Percentiles rank a stretch among this genome's conserved stretches.
Conservation (phyloP, 768 basidiomycete species). For the Tubosaeta sp. region DNA sequence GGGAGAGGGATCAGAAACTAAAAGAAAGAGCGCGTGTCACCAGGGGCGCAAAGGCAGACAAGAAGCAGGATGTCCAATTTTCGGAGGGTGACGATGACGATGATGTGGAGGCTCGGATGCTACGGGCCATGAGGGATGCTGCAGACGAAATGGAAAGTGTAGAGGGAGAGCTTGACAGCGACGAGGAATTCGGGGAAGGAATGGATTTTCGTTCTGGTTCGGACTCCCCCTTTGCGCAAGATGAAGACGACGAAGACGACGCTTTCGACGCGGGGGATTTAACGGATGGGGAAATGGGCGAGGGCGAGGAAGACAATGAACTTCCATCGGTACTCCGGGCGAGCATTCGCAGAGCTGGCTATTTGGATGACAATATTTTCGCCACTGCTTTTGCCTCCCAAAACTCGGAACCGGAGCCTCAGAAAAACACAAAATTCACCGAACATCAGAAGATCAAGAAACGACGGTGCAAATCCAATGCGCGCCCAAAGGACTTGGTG, state of each 20-base stretch:
- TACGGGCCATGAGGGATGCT: slow-evolving; percentile 29
- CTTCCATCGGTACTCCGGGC: neutral
- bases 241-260: slow-evolving; percentile 12
- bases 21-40: slow-evolving; percentile 43
- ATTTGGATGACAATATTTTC: slow-evolving; percentile 68
- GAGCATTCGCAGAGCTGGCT: slow-evolving; percentile 33
- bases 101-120: slow-evolving; percentile 22
- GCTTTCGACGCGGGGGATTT: slow-evolving; percentile 10
- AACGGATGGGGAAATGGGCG: slow-evolving; percentile 18
- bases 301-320: slow-evolving; percentile 8
- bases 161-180: slow-evolving; percentile 17
- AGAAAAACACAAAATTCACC: slow-evolving; percentile 22
- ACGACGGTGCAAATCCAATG: slow-evolving; percentile 31
- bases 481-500: slow-evolving; percentile 45
- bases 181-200: neutral
- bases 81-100: slow-evolving; percentile 19
- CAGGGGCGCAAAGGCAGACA: slow-evolving; percentile 4
- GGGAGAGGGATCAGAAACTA: slow-evolving; percentile 43
- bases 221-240: slow-evolving; percentile 11
- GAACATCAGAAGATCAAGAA: slow-evolving; percentile 21
- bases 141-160: slow-evolving; percentile 16
- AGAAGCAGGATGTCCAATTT: slow-evolving; percentile 9
- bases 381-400: slow-evolving; percentile 47
- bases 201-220: slow-evolving; percentile 12
- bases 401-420: slow-evolving; percentile 5